A percentile compares a stretch with the other conserved stretches of the same genome.
Evolutionary conservation across 2,329 filamentous ascomycete species (phyloP).

Genomic region (Pseudomassariella vexata): DNA sequence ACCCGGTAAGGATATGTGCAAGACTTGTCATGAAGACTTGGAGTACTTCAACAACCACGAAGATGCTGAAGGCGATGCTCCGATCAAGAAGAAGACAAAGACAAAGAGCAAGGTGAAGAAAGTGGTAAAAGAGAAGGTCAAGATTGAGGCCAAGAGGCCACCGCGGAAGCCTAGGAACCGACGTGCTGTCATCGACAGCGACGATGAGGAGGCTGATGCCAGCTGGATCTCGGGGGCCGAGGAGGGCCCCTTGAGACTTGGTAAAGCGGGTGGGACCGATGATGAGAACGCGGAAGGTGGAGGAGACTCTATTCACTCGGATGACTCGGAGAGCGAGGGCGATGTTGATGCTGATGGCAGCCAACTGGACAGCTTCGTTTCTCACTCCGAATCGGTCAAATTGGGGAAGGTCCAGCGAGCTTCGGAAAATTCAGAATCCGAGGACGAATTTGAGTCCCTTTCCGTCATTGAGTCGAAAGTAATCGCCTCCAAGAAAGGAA

Average conservation of each 20-base stretch:
- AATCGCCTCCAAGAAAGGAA: constrained; percentile 12
- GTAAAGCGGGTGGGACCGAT: constrained; percentile 75
- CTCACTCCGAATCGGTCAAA: constrained; percentile 38
- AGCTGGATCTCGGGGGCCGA: constrained; percentile 73
- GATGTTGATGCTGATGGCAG: constrained; percentile 37
- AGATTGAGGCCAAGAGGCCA: constrained; percentile 20
- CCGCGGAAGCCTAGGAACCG: constrained; percentile 39
- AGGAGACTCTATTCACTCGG: constrained; percentile 69
- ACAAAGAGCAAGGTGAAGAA: constrained; percentile 23
- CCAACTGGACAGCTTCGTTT: constrained; percentile 50
- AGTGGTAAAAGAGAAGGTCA: constrained; percentile 24
- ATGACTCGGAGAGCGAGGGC: constrained; percentile 59
- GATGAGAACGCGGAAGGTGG: constrained; percentile 86
- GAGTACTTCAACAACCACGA: constrained; percentile 51
- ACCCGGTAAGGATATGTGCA: constrained; percentile 50
- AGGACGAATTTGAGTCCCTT: constrained; percentile 22
- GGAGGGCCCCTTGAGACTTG: constrained; percentile 54
- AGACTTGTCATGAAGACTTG: constrained; percentile 70
- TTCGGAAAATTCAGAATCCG: constrained; percentile 20
- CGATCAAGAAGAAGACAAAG: constrained; percentile 26
- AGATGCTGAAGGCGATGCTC: constrained; percentile 19
- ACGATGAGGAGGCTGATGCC: constrained; percentile 64
- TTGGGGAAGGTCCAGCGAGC: constrained; percentile 20
- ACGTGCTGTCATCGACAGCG: constrained; percentile 59
- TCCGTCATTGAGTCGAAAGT: constrained; percentile 17